Evolutionary conservation across 2,329 filamentous ascomycete species (phyloP).

Genomic region (Epichloe scottii): DNA sequence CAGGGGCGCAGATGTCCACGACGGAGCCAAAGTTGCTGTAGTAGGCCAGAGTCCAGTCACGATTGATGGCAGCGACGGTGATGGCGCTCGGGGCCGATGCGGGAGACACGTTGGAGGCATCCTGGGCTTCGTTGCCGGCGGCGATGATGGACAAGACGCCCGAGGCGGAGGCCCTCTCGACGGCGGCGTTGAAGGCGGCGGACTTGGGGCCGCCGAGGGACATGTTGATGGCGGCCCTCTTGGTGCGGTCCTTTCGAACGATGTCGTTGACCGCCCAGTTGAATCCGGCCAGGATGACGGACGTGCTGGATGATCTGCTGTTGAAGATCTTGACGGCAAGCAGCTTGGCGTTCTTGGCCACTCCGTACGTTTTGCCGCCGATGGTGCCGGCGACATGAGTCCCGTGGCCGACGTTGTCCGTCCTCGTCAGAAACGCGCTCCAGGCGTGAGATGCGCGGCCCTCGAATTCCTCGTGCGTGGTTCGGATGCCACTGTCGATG

Average conservation of each 20-base stretch:
- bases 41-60: slow-evolving; percentile 18
- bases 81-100: slow-evolving; percentile 14
- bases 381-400: background rate
- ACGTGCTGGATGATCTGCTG: slow-evolving; percentile 8
- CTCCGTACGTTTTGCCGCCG: slow-evolving; percentile 13
- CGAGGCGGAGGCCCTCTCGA: slow-evolving; percentile 12
- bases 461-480: slow-evolving; percentile 2
- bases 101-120: slow-evolving; percentile 10
- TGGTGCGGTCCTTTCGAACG: slow-evolving; percentile 12
- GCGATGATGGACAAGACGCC: slow-evolving; percentile 27
- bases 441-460: background rate
- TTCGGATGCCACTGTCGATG: background rate
- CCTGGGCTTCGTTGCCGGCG: slow-evolving; percentile 12
- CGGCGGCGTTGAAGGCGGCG: slow-evolving; percentile 8
- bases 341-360: slow-evolving; percentile 28
- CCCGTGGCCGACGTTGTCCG: slow-evolving; percentile 1
- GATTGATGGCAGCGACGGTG: slow-evolving; percentile 19
- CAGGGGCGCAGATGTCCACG: slow-evolving; percentile 34
- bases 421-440: background rate
- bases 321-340: slow-evolving; percentile 31
- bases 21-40: slow-evolving; percentile 34
- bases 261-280: slow-evolving; percentile 25
- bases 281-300: slow-evolving; percentile 18
- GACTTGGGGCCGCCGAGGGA: slow-evolving; percentile 21
- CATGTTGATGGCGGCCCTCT: slow-evolving; percentile 30